A percentile compares a stretch with the other conserved stretches of the same genome.
These are phyloP conservation scores for Tricholoma saponaceum DNA, from an alignment of 768 basidiomycete genomes.

Conservation along the genomic window DNA sequence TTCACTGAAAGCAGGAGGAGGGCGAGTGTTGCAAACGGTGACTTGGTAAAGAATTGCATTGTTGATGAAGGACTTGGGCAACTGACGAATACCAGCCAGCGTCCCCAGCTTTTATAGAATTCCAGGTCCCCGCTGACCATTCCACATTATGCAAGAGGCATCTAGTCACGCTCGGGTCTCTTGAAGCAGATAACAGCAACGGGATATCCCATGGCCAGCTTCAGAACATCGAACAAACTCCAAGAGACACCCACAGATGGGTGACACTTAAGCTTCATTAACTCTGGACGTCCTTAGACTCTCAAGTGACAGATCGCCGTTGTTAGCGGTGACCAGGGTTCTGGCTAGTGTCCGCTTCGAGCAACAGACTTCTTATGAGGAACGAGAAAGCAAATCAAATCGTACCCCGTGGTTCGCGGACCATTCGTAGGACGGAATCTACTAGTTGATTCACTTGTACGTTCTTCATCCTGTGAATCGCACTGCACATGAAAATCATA, in stretches of 20 bases:
- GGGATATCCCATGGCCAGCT: not conserved
- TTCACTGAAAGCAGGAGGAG: not conserved
- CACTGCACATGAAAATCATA: too few relatives aligned
- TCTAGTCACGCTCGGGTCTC: not conserved
- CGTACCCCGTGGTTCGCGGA: too few relatives aligned
- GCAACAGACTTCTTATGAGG: too few relatives aligned
- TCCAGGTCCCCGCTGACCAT: not conserved
- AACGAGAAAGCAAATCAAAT: too few relatives aligned
- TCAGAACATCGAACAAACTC: not conserved
- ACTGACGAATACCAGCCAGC: not conserved
- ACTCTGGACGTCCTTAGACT: too few relatives aligned
- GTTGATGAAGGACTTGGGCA: not conserved
- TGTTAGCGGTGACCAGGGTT: not conserved
- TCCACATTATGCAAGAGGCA: not conserved
- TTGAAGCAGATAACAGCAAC: not conserved
- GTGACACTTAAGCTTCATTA: not conserved
- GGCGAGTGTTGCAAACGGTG: not conserved
- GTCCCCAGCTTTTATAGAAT: not conserved
- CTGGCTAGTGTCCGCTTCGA: not conserved
- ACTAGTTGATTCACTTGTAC: too few relatives aligned
- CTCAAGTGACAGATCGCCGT: not conserved
- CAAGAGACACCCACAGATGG: not conserved
- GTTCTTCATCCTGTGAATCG: too few relatives aligned
- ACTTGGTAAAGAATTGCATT: not conserved
- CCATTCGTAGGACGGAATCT: too few relatives aligned